Evolutionary conservation across 495 filamentous ascomycete genomes (phyloP).

Genomic region (Platismatia glauca): DNA sequence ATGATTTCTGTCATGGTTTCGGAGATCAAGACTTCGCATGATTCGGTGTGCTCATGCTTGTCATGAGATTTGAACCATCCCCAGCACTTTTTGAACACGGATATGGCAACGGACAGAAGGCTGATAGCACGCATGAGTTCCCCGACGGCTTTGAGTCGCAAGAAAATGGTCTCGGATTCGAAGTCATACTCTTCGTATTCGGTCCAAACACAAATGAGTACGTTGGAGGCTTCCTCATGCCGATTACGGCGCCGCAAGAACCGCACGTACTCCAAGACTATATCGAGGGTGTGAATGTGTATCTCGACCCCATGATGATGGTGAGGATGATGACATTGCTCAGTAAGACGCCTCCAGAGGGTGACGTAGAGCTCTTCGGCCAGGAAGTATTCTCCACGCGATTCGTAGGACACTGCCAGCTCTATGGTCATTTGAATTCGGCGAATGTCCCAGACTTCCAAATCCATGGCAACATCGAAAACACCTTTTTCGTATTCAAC

Average conservation of each 20-base stretch:
- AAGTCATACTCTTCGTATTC: constrained; percentile 39
- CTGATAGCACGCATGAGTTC: constrained; percentile 38
- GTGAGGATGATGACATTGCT: constrained; percentile 32
- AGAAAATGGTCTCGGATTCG: constrained; percentile 37
- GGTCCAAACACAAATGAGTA: constrained; percentile 42
- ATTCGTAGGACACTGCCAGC: constrained; percentile 39
- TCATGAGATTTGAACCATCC: constrained; percentile 33
- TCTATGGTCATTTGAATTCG: constrained; percentile 42
- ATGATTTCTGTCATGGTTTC: constrained; percentile 38
- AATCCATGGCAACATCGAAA: constrained; percentile 37
- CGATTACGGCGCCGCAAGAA: constrained; percentile 43
- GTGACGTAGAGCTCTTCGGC: constrained; percentile 39
- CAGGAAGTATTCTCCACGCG: constrained; percentile 33
- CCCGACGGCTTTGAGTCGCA: constrained; percentile 39
- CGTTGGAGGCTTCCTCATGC: constrained; percentile 37
- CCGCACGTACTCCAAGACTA: constrained; percentile 48
- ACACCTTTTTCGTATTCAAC: constrained; percentile 44
- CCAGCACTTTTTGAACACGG: constrained; percentile 42
- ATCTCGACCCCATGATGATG: constrained; percentile 38
- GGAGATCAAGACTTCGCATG: constrained; percentile 31
- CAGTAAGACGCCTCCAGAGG: constrained; percentile 39
- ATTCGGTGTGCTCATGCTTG: constrained; percentile 32
- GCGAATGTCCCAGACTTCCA: constrained; percentile 45
- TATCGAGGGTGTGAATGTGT: constrained; percentile 49
- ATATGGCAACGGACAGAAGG: constrained; percentile 36